phyloP scores from a whole-genome alignment of 768 basidiomycete species.

The Amanita molliuscula region DNA sequence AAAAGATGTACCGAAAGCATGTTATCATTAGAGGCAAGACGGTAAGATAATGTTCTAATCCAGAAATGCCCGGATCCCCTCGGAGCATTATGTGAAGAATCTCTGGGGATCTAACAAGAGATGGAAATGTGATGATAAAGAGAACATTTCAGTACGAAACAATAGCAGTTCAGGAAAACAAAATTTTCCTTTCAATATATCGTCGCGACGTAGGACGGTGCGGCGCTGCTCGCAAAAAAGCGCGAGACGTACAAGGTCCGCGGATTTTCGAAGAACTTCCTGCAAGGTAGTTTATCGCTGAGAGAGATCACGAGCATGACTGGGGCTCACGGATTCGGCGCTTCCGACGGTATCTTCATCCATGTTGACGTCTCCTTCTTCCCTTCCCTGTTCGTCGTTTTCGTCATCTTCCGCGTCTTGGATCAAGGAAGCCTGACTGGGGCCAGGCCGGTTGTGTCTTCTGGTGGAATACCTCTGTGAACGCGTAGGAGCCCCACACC shows the following conservation, averaged over 20 bases:
- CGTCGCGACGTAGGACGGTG: slow-evolving; percentile 50
- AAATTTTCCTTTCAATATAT: slow-evolving; percentile 70
- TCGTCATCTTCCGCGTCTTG: slow-evolving; percentile 1
- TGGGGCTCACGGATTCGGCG: not conserved
- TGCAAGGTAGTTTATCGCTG: slow-evolving; percentile 14
- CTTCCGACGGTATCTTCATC: not conserved
- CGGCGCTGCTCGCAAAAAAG: slow-evolving; percentile 63
- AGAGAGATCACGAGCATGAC: not conserved
- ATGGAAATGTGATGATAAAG: too few species aligned
- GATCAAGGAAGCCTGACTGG: slow-evolving; percentile 1
- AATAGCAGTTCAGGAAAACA: too few species aligned
- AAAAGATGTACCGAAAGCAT: too few species aligned
- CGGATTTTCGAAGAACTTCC: slow-evolving; percentile 51
- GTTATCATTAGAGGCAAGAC: too few species aligned
- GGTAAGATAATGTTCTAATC: too few species aligned
- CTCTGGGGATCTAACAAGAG: too few species aligned
- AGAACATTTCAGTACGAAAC: too few species aligned
- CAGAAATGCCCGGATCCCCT: too few species aligned
- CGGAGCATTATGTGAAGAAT: too few species aligned
- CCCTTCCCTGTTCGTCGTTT: not conserved
- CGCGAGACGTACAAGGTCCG: slow-evolving; percentile 59
- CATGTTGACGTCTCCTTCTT: slow-evolving; percentile 1
- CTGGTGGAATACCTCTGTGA: slow-evolving; percentile 3
- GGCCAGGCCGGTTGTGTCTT: not conserved
- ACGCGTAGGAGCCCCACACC: slow-evolving; percentile 4